Percentiles rank a stretch among this genome's conserved stretches.
Conservation (phyloP, 371 early-diverging fungal genomes). For the Mortierella polycephala region DNA sequence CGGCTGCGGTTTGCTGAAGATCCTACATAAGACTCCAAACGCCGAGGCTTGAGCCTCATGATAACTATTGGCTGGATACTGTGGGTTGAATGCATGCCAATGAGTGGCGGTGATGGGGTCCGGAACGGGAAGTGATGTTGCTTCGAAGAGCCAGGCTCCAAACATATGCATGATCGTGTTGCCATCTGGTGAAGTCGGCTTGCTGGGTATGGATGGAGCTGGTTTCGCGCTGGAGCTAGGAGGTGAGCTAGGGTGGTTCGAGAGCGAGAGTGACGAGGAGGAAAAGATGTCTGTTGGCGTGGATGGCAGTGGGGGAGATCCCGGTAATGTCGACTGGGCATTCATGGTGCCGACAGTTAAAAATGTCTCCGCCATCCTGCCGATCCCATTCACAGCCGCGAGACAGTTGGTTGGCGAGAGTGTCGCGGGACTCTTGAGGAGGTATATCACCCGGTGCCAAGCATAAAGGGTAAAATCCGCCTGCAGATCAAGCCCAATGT, state of each 20-base stretch:
- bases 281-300: constrained; percentile 50
- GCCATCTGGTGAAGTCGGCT: constrained; percentile 67
- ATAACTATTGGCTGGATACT: constrained; percentile 32
- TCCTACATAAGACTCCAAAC: constrained; percentile 75
- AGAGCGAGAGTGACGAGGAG: constrained; percentile 28
- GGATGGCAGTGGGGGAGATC: constrained; percentile 38
- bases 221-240: constrained; percentile 6
- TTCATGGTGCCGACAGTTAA: constrained; percentile 56
- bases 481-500: constrained; percentile 72
- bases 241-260: constrained; percentile 8
- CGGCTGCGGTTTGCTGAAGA: constrained; percentile 75
- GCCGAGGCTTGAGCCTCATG: constrained; percentile 78
- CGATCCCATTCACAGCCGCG: constrained; percentile 73
- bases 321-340: constrained; percentile 29
- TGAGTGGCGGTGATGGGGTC: constrained; percentile 43
- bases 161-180: constrained; percentile 85
- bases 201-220: constrained; percentile 17
- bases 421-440: constrained; percentile 71
- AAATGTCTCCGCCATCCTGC: constrained; percentile 70
- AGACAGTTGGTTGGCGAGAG: constrained; percentile 74
- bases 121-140: constrained; percentile 37
- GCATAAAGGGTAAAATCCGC: constrained; percentile 74
- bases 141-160: constrained; percentile 82
- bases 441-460: constrained; percentile 78
- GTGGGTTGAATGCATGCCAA: constrained; percentile 37